Base-by-base conservation (phyloP, 306 rosid species). In the Begonia peltatifolia region DNA sequence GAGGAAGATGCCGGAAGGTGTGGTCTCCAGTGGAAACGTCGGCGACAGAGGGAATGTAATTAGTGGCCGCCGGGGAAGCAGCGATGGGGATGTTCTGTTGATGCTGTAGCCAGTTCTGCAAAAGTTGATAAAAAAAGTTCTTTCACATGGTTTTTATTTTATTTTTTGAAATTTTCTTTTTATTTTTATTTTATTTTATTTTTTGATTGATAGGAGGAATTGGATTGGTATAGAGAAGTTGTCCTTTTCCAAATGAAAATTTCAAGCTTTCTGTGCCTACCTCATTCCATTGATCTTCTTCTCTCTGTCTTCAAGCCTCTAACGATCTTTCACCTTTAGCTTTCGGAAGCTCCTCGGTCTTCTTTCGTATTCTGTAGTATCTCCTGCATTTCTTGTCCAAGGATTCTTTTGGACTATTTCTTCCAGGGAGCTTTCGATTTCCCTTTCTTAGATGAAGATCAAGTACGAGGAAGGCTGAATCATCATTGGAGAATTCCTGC, bases 301-400 rank as follows among this genome's bases (percentile, higher is more conserved):
- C 18, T n/a, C n/a, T n/a, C n/a, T n/a, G n/a, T n/a, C n/a, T n/a
- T 17, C 18, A 20, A 20, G 23, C 23, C 23, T 20, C 2, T 20
- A 2, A 17, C 23, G 4, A n/a, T 20, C 23, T 3, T 20, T 20
- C 23, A 20, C 82, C 95, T 43, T 80, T 85, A 16, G 57, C 79
- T 71, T 79, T 90, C 74, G 85, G 60, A 12, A 85, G 75, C 63
- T 83, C 92, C 43, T 83, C 92, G 0, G 94, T 73, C 71, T 85
- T 78, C 72, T 85, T 94, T 74, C 77, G 85, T 5, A 14, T 66
- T 49, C 65, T 76, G 76, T 42, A 90, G 53, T 71, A 61, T 80
- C 25, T 76, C 92, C 70, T 85, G 86, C 95, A 90, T 74, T 42
- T 90, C 88, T 83, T 77, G 65, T 90, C 94, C 11, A 83, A 80